phyloP scores from a whole-genome alignment of 176 grass and related monocot species.

The Eragrostis curvula region DNA sequence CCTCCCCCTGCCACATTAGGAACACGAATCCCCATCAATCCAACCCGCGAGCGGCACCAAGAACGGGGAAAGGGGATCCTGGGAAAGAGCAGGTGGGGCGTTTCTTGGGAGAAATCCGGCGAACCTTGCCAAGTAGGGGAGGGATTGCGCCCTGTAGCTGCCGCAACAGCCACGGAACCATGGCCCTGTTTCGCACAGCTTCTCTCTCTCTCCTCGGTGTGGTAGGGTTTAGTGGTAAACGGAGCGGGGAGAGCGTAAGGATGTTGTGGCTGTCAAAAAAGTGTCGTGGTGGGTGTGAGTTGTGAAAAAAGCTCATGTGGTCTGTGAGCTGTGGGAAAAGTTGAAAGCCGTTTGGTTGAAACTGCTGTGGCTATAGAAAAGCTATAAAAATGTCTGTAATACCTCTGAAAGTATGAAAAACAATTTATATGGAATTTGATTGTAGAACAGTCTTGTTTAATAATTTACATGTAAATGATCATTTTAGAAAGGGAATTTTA shows the following conservation, averaged over 20 bases:
- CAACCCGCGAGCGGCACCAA: not conserved
- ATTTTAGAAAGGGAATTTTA: too few relatives aligned
- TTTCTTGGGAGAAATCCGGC: not conserved
- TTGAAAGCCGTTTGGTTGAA: too few relatives aligned
- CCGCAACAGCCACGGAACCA: not conserved
- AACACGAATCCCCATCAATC: conserved; percentile 5
- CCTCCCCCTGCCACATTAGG: not conserved
- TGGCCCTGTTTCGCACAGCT: not conserved
- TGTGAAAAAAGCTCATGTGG: too few relatives aligned
- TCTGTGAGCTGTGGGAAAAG: too few relatives aligned
- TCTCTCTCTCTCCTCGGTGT: not conserved
- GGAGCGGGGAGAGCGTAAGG: not conserved
- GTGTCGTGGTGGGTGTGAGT: too few relatives aligned
- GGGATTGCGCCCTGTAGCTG: not conserved
- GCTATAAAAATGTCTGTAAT: too few relatives aligned
- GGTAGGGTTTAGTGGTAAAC: not conserved
- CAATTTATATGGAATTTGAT: too few relatives aligned
- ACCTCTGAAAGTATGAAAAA: too few relatives aligned
- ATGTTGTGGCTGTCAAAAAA: too few relatives aligned
- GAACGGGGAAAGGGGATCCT: conserved; percentile 1
- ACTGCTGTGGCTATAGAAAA: too few relatives aligned
- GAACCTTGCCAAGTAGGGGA: conserved; percentile 5
- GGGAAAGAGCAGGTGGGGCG: not conserved
- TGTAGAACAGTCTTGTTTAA: too few relatives aligned
- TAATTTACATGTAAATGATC: too few relatives aligned